phyloP scores from a whole-genome alignment of 2,329 filamentous ascomycete genomes.

The Colletotrichum kahawae region DNA sequence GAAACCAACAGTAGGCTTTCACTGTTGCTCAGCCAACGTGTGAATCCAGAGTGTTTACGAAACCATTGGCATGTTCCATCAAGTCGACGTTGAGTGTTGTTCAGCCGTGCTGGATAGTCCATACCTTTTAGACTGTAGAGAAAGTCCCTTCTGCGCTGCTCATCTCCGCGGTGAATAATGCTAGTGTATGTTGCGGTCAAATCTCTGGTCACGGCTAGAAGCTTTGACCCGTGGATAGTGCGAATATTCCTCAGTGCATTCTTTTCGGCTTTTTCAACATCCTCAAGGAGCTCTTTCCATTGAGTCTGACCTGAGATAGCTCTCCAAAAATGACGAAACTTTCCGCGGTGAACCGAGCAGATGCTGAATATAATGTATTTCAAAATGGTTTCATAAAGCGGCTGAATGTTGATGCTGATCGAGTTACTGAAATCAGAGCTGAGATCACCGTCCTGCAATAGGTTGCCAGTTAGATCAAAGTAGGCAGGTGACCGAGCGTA shows the following conservation, averaged over 20 bases:
- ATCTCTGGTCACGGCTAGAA: too few species aligned
- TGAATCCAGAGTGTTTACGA: not conserved
- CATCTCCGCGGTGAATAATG: too few species aligned
- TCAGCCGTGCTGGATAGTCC: not conserved
- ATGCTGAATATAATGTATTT: not conserved
- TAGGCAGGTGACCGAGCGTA: not conserved
- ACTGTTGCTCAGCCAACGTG: too few species aligned
- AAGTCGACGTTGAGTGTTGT: not conserved
- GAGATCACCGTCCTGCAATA: not conserved
- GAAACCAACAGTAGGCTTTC: too few species aligned
- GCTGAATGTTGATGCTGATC: not conserved
- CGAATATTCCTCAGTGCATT: not conserved
- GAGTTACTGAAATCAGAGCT: not conserved
- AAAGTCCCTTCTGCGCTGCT: not conserved
- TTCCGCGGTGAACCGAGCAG: not conserved
- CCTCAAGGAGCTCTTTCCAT: too few species aligned
- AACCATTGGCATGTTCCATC: not conserved
- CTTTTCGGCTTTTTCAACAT: not conserved
- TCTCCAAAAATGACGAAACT: not conserved
- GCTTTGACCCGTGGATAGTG: not conserved
- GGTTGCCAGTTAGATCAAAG: not conserved
- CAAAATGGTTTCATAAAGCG: not conserved
- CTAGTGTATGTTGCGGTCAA: too few species aligned
- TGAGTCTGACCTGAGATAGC: not conserved
- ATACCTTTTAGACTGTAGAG: not conserved